Base-by-base conservation (phyloP, 768 basidiomycete species). In the Sarcomyxa edulis region DNA sequence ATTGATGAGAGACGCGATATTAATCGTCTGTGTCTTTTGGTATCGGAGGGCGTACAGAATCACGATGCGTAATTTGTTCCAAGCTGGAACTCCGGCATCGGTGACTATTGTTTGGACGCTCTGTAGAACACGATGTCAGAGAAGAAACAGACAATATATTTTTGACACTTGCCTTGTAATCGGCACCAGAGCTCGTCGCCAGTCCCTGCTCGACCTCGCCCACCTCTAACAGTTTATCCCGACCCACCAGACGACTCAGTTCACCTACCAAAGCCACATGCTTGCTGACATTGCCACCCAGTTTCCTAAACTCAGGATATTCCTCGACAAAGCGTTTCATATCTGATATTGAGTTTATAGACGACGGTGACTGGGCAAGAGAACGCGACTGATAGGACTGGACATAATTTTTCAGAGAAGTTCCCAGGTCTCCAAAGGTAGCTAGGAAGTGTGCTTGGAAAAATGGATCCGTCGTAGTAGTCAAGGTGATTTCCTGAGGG, bases 261-360 rank as follows among this genome's bases (percentile, higher is more conserved):
- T 99, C 96, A 9, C 96, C 95, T 0, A 99, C 96, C 16, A 99
- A 64, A 6, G 95, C 90, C 15, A 98, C 96, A 52, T 98, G 96
- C 62, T 98, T 99, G 66, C 91, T 95, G 21, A 99, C 96, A 57
- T 99, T 99, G 7, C 94, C 94, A 1, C 96, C 93, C 21, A 99
- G 72, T 56, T 94, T 94, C 49, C 84, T 74, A 54, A 98, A 97
- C 60, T 99, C 96, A 1, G 96, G 96, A 61, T 95, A 99, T 51
- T 97, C 94, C 57, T 99, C 96, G 2, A 99, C 88, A 50, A 95
- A 95, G 7, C 74, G 80, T 59, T 98, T 98, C 96, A 99, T 99
- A 49, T 99, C 96, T 4, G 71, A 62, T 41, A 98, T 92, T 1
- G 95, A 97, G 52, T 94, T 93, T 46, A 99, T 95, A 16, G 84